phyloP scores from a whole-genome alignment of 352 stramenopile genomes.

The Globisporangium nagaii region DNA sequence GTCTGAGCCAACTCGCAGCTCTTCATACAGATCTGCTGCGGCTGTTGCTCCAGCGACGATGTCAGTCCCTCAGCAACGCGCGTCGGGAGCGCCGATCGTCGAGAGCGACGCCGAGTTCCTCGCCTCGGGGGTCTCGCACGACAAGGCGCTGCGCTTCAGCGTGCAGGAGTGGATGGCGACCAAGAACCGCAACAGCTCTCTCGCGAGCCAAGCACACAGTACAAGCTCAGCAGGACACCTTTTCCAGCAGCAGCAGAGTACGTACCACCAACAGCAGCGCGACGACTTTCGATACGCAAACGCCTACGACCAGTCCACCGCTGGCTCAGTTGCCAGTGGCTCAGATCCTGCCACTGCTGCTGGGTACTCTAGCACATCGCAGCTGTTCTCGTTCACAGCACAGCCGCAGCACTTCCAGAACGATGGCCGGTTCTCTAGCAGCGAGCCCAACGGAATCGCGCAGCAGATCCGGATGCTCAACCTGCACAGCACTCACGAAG shows the following conservation, averaged over 20 bases:
- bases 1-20: no score
- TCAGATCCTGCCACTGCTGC: neutral
- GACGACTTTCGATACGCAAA: neutral
- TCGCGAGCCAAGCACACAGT: constrained; percentile 19
- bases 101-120: constrained; percentile 46
- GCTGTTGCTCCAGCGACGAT: neutral
- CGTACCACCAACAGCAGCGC: neutral
- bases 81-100: constrained; percentile 15
- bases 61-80: neutral
- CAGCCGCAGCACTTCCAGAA: constrained; percentile 1
- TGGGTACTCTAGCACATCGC: neutral
- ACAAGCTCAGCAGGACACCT: constrained; percentile 8
- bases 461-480: constrained; percentile 6
- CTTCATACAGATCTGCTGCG: no score
- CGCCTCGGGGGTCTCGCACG: constrained; percentile 56
- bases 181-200: constrained; percentile 33
- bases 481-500: neutral
- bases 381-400: constrained; percentile 1
- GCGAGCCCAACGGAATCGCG: neutral
- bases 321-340: no score
- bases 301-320: neutral
- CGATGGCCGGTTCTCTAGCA: neutral
- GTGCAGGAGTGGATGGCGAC: constrained; percentile 75
- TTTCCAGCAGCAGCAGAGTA: neutral
- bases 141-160: constrained; percentile 54